Percentiles rank a stretch among this genome's conserved stretches.
phyloP scores from a whole-genome alignment of 306 rosid genomes.

The Dalbergia cochinchinensis region DNA sequence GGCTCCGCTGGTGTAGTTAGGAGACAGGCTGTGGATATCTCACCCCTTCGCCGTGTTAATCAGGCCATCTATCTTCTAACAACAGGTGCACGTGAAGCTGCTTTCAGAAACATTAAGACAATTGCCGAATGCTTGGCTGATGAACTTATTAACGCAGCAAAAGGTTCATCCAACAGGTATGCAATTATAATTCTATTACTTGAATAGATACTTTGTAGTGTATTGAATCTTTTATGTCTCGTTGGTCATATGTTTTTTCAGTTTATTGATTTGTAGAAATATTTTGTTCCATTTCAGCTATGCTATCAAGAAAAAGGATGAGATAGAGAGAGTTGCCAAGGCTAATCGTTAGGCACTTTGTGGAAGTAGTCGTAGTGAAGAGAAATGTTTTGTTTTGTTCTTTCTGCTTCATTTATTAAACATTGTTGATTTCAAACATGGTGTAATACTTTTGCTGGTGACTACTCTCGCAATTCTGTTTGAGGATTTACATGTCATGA shows the following conservation, averaged over 20 bases:
- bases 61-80: conserved; percentile 63
- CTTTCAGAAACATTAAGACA: conserved; percentile 60
- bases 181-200: background rate
- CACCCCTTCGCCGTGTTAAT: conserved; percentile 62
- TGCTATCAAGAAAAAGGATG: conserved; percentile 64
- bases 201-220: background rate
- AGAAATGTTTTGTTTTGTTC: background rate
- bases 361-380: background rate
- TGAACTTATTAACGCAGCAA: conserved; percentile 61
- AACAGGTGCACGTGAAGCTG: conserved; percentile 61
- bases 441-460: conserved; percentile 15
- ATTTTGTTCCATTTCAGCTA: conserved; percentile 42
- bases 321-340: conserved; percentile 65
- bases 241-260: background rate
- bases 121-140: conserved; percentile 65
- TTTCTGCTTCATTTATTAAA: background rate
- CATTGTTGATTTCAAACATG: conserved; percentile 7
- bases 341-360: conserved; percentile 53
- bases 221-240: background rate
- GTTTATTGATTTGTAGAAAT: background rate
- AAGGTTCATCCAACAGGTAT: conserved; percentile 64
- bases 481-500: conserved; percentile 7
- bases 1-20: conserved; percentile 66
- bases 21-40: conserved; percentile 63
- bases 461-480: background rate